A percentile compares a stretch with the other conserved stretches of the same genome.
Evolutionary conservation across 176 grass and related monocot genomes (phyloP).

Genomic region (Oryza officinalis): DNA sequence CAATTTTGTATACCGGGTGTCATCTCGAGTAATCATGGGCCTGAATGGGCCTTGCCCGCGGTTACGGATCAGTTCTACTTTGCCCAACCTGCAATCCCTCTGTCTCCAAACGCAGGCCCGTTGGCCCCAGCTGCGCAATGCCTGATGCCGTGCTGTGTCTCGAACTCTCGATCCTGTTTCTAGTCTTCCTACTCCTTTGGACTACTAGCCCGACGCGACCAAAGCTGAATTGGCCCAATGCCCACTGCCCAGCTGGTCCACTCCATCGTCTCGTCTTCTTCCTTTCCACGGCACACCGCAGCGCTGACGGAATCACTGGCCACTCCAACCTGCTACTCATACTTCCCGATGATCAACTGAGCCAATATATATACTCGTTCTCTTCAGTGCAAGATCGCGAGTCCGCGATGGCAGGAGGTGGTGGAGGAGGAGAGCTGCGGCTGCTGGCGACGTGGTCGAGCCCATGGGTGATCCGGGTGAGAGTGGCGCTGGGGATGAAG

Average conservation of each 20-base stretch:
- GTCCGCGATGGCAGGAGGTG: conserved; percentile 27
- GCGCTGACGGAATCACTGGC: neutral
- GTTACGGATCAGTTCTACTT: too few relatives aligned
- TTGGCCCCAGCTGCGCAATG: too few relatives aligned
- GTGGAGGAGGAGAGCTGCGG: conserved; percentile 20
- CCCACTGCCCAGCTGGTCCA: neutral
- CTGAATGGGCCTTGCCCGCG: too few relatives aligned
- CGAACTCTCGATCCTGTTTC: neutral
- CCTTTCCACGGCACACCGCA: neutral
- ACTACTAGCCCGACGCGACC: too few relatives aligned
- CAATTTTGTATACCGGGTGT: too few relatives aligned
- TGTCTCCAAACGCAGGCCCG: neutral
- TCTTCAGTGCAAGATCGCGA: neutral
- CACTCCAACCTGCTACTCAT: too few relatives aligned
- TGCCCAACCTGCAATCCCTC: neutral
- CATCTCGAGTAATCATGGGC: too few relatives aligned
- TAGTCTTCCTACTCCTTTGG: neutral
- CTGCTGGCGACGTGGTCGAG: conserved; percentile 43
- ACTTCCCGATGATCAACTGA: too few relatives aligned
- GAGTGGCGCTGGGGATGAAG: conserved; percentile 25
- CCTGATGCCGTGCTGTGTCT: too few relatives aligned
- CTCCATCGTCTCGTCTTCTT: neutral
- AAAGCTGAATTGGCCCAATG: too few relatives aligned
- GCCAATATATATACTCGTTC: too few relatives aligned
- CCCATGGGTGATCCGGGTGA: conserved; percentile 36